These are phyloP conservation scores for Phaffomyces opuntiae DNA, from an alignment of 805 yeast species.

Conservation along the genomic window DNA sequence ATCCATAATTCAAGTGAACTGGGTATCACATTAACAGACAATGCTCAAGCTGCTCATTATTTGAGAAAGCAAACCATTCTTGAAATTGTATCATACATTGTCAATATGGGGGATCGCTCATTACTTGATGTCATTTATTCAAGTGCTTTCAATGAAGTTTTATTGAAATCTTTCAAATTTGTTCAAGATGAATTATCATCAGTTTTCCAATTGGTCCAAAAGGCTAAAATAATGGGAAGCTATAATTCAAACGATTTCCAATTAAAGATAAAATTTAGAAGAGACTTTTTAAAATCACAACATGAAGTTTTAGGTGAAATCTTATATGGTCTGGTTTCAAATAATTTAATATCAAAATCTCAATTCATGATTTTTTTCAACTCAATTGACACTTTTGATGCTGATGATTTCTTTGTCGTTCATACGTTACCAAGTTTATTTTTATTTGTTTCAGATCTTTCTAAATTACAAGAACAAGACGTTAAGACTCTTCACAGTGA, in stretches of 20 bases:
- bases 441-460: constrained; percentile 34
- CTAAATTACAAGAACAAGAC: constrained; percentile 28
- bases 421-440: constrained; percentile 61
- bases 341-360: constrained; percentile 27
- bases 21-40: constrained; percentile 46
- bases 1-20: constrained; percentile 40
- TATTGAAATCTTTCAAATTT: constrained; percentile 48
- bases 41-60: constrained; percentile 63
- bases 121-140: constrained; percentile 17
- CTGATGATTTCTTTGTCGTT: constrained; percentile 57
- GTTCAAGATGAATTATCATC: constrained; percentile 51
- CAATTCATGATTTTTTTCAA: constrained; percentile 35
- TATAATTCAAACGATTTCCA: constrained; percentile 37
- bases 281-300: constrained; percentile 54
- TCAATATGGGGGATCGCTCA: constrained; percentile 24
- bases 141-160: constrained; percentile 28
- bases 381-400: constrained; percentile 41
- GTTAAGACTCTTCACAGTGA: constrained; percentile 32
- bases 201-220: constrained; percentile 45
- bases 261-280: constrained; percentile 47
- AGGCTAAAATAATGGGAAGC: constrained; percentile 48
- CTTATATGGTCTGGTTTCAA: constrained; percentile 42
- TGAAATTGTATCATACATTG: constrained; percentile 46
- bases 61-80: constrained; percentile 67
- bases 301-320: constrained; percentile 71